These are phyloP conservation scores for Tricholoma bakamatsutake DNA, from an alignment of 768 basidiomycete species.

Conservation along the genomic window DNA sequence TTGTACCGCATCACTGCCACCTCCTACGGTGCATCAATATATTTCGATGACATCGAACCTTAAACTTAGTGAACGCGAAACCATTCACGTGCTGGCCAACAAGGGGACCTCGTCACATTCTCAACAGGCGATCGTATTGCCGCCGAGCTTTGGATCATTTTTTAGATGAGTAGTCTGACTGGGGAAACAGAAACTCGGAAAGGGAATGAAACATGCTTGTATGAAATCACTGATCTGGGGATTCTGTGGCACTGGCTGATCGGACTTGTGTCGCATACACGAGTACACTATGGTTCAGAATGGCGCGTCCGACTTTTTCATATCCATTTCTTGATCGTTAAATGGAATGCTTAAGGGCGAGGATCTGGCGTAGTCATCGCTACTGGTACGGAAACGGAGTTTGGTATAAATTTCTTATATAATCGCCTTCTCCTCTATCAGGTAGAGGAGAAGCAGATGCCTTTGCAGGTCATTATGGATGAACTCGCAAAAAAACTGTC, in stretches of 20 bases:
- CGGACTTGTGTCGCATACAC: conserved; percentile 87
- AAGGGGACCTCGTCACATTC: conserved; percentile 88
- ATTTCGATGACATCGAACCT: conserved; percentile 19
- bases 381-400: conserved; percentile 81
- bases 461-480: conserved; percentile 91
- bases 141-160: conserved; percentile 81
- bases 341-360: conserved; percentile 41
- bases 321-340: background rate
- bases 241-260: conserved; percentile 66
- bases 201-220: conserved; percentile 46
- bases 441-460: conserved; percentile 86
- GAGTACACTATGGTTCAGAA: conserved; percentile 93
- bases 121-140: conserved; percentile 90
- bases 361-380: conserved; percentile 89
- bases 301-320: conserved; percentile 40
- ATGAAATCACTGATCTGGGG: conserved; percentile 31
- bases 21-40: conserved; percentile 51
- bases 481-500: conserved; percentile 92
- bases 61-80: conserved; percentile 46
- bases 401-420: conserved; percentile 82
- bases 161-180: conserved; percentile 84
- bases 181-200: conserved; percentile 87
- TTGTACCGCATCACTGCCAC: conserved; percentile 96
- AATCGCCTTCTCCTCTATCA: conserved; percentile 28
- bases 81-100: conserved; percentile 81